Evolutionary conservation across 345 rosid genomes (phyloP).

Genomic region (Ceriops zippeliana): DNA sequence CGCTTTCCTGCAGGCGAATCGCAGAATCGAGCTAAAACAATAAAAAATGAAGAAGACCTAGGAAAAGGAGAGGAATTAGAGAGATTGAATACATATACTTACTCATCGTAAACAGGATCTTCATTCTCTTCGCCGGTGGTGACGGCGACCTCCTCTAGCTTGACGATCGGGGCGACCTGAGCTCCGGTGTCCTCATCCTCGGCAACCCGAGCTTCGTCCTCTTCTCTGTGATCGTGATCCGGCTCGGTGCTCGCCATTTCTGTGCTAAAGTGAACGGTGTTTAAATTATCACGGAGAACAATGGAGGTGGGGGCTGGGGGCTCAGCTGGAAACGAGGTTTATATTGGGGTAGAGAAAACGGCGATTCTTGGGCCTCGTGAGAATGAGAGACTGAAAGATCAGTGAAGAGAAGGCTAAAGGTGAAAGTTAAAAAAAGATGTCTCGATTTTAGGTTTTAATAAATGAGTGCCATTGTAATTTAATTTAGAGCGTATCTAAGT

Average conservation of each 20-base stretch:
- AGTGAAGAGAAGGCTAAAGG: too few relatives aligned
- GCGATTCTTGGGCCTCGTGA: too few relatives aligned
- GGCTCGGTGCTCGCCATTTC: constrained; percentile 59
- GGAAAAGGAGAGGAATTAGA: background rate
- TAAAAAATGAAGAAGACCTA: background rate
- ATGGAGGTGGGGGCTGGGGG: background rate
- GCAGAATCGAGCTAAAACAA: constrained; percentile 11
- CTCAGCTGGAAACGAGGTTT: too few relatives aligned
- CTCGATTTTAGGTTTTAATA: too few relatives aligned
- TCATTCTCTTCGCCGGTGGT: constrained; percentile 92
- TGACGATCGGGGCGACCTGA: constrained; percentile 83
- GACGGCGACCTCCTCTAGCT: constrained; percentile 77
- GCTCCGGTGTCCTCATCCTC: constrained; percentile 97
- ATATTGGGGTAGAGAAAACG: too few relatives aligned
- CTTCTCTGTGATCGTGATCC: constrained; percentile 52
- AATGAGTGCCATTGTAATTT: too few relatives aligned
- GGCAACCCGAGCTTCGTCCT: constrained; percentile 57
- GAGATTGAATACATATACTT: constrained; percentile 10
- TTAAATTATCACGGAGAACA: background rate
- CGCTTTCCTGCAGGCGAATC: constrained; percentile 48
- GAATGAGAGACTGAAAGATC: too few relatives aligned
- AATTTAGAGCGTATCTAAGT: too few relatives aligned
- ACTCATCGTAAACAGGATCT: constrained; percentile 78
- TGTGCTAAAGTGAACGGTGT: background rate
- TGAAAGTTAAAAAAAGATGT: too few relatives aligned